Percentiles rank a stretch among this genome's conserved stretches.
phyloP scores from a whole-genome alignment of 2,329 filamentous ascomycete species.

The Colletotrichum tabaci region DNA sequence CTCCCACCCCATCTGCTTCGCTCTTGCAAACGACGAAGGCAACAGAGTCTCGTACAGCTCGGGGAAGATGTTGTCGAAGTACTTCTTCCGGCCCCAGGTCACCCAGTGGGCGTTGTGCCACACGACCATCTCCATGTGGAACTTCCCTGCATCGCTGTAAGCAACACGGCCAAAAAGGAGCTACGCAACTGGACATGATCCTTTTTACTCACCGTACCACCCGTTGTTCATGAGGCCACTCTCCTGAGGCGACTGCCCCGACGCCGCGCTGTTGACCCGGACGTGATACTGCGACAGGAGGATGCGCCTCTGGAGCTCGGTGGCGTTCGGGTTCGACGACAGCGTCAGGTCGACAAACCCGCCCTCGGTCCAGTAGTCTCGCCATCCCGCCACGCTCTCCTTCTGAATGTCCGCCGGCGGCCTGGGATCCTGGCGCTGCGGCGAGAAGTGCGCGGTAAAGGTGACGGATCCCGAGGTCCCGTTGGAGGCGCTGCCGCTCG shows the following conservation, averaged over 20 bases:
- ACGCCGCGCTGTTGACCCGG: conserved; percentile 58
- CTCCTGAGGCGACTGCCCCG: conserved; percentile 57
- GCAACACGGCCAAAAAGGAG: too few relatives aligned
- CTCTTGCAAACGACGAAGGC: conserved; percentile 48
- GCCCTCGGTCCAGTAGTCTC: conserved; percentile 56
- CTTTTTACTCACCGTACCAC: conserved; percentile 55
- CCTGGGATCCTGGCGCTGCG: conserved; percentile 45
- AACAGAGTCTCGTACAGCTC: conserved; percentile 42
- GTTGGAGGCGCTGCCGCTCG: conserved; percentile 8
- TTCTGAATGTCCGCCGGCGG: conserved; percentile 46
- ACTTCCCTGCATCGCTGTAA: conserved; percentile 53
- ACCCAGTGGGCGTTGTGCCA: conserved; percentile 60
- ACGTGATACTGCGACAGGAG: conserved; percentile 61
- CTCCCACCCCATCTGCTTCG: conserved; percentile 49
- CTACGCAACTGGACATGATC: conserved; percentile 29
- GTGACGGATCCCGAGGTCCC: conserved; percentile 38
- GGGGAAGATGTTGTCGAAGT: conserved; percentile 56
- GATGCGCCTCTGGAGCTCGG: conserved; percentile 61
- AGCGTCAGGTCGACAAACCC: conserved; percentile 59
- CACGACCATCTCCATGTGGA: conserved; percentile 61
- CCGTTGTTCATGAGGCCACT: conserved; percentile 58
- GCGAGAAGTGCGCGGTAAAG: conserved; percentile 55
- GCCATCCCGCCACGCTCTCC: conserved; percentile 50
- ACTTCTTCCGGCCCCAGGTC: conserved; percentile 55
- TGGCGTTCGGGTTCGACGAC: conserved; percentile 53